Evolutionary conservation across 2,329 filamentous ascomycete species (phyloP), one percentile per base, ranked within the genome.

Genomic region (Pseudocercospora fuligena): DNA sequence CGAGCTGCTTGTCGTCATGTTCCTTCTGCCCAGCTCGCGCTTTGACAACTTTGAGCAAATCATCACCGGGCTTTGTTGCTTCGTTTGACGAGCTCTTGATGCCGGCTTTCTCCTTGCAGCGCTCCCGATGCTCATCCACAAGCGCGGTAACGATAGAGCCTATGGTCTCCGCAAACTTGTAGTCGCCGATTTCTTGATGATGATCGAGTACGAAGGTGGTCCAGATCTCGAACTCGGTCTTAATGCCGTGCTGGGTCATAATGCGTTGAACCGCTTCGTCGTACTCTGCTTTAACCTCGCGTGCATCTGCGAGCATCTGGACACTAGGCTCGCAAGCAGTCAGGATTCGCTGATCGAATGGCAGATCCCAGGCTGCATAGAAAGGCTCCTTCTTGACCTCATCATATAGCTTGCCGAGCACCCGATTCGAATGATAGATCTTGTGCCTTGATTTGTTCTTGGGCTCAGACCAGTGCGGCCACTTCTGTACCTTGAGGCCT

Each of bases 191-290:
- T 27, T 92, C 85, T 0, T 88, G 85, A 8, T 92, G 91, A 74
- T 91, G 92, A 0, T 86, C 86, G 65, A 98, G 83, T 1, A 94
- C 88, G 77, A 97, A 98, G 0, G 92, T 90, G 0, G 93, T 90
- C 89, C 90, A 97, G 11, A 97, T 87, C 78, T 99, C 95, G 71
- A 97, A 97, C 74, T 99, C 95, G 0, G 92, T 97, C 19, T 82
- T 80, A 64, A 98, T 91, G 51, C 91, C 90, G 71, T 93, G 88
- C 73, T 97, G 94, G 1, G 89, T 90, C 88, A 98, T 94, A 63
- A 97, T 84, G 0, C 93, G 87, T 12, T 87, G 87, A 73, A 98
- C 85, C 0, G 88, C 86, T 16, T 86, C 85, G 74, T 99, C 95
- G 71, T 98, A 97, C 31, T 90, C 82, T 0, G 74, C 75, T 78